Percentiles rank a stretch among this genome's conserved stretches.
Conservation (phyloP, 306 rosid genomes). For the Prunus davidiana region DNA sequence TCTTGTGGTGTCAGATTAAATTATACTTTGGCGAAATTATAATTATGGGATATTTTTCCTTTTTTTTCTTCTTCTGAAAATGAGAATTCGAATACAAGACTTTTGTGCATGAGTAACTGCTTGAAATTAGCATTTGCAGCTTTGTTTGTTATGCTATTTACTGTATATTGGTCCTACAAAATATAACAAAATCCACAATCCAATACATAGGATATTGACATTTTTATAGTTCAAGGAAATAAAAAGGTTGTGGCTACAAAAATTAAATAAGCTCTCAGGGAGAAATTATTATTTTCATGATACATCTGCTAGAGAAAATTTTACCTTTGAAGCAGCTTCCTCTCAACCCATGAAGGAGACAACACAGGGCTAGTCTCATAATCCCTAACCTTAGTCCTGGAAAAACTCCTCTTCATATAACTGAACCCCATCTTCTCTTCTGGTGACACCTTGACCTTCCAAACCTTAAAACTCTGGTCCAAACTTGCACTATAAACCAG, state of each 20-base stretch:
- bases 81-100: too few species aligned
- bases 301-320: constrained; percentile 14
- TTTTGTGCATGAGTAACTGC: too few species aligned
- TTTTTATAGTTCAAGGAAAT: too few species aligned
- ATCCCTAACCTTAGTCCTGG: constrained; percentile 26
- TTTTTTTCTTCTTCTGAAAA: too few species aligned
- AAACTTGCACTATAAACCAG: constrained; percentile 66
- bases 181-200: not conserved
- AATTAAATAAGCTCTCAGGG: too few species aligned
- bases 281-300: not conserved
- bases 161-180: too few species aligned
- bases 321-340: constrained; percentile 43
- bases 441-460: constrained; percentile 63
- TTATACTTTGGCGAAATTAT: not conserved
- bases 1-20: not conserved
- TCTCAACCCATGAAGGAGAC: constrained; percentile 75
- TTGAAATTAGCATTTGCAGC: too few species aligned
- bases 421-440: constrained; percentile 39
- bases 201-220: too few species aligned
- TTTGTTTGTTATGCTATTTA: too few species aligned
- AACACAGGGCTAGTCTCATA: constrained; percentile 49
- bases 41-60: not conserved
- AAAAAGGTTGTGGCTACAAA: not conserved
- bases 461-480: constrained; percentile 65
- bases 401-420: constrained; percentile 17